phyloP scores from a whole-genome alignment of 1,284 basidiomycete species.

The Cutaneotrichosporon sp. region DNA sequence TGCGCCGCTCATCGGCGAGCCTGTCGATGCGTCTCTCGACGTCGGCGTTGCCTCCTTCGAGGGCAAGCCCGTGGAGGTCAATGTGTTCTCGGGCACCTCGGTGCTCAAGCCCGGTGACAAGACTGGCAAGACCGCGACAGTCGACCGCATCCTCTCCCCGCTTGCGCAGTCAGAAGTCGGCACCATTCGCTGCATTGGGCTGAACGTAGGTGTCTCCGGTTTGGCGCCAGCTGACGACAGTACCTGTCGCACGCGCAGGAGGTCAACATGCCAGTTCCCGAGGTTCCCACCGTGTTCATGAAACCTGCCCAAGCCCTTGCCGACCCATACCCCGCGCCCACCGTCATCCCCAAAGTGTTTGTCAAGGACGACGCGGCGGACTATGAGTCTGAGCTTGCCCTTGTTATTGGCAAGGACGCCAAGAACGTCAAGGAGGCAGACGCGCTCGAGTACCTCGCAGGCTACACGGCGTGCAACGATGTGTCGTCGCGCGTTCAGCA shows the following conservation, averaged over 20 bases:
- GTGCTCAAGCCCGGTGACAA: constrained; percentile 38
- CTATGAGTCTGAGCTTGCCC: constrained; percentile 81
- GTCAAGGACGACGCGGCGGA: constrained; percentile 71
- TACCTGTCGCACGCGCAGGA: constrained; percentile 48
- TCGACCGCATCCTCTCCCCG: constrained; percentile 40
- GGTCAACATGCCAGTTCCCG: constrained; percentile 32
- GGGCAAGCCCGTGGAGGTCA: constrained; percentile 29
- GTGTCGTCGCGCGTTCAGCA: constrained; percentile 41
- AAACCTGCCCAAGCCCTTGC: constrained; percentile 36
- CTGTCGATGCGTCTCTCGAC: constrained; percentile 39
- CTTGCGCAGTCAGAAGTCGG: constrained; percentile 37
- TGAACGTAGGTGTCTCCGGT: no score
- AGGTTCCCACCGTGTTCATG: constrained; percentile 40
- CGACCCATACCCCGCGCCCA: constrained; percentile 36
- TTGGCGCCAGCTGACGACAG: constrained; percentile 31
- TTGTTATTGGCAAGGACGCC: constrained; percentile 74
- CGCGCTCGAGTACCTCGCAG: constrained; percentile 75
- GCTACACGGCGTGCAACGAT: constrained; percentile 50
- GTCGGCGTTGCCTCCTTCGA: constrained; percentile 44
- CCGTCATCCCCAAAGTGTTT: constrained; percentile 38
- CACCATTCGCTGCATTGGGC: constrained; percentile 44
- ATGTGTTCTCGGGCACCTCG: constrained; percentile 35
- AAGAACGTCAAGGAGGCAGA: constrained; percentile 71
- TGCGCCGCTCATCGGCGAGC: constrained; percentile 37
- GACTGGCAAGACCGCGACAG: constrained; percentile 33